Base-by-base conservation (phyloP, 768 basidiomycete species). In the Lactifluus rugatus region DNA sequence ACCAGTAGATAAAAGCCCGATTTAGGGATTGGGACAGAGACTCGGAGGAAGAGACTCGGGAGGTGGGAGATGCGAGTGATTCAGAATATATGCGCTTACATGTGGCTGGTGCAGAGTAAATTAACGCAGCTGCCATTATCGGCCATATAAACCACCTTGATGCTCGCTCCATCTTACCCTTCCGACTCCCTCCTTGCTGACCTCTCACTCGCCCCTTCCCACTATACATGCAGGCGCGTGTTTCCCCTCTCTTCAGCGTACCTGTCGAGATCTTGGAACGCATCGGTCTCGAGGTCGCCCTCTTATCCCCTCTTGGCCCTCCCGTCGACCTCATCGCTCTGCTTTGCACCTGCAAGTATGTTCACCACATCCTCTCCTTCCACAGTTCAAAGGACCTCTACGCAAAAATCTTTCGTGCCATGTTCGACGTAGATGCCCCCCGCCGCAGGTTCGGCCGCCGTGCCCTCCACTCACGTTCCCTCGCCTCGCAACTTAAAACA, bases 371-470 rank as follows among this genome's bases (percentile, higher is more conserved):
- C 0, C 76, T 85, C 62, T 54, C 57, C 9, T 55, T 62, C 0
- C 63, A 69, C 52, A 49, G 49, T 23, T 69, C 72, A 49, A 67
- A 69, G 7, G 57, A 71, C 21, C 77, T 88, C 53, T 80, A 78
- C 61, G 74, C 81, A 0, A 69, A 73, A 32, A 75, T 89, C 7
- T 87, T 81, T 65, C 71, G 72, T 14, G 56, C 67, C 66, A 78
- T 75, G 65, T 88, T 87, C 71, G 85, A 88, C 67, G 51, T 62
- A 2, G 69, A 70, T 25, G 81, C 85, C 0, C 71, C 80, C 44
- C 32, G 60, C 1, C 78, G 87, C 23, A 76, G 88, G 44, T 75
- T 84, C 57, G 68, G 70, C 16, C 71, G 73, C 0, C 67, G 64
- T 64, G 68, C 52, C 64, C 69, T 45, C 74, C 78, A 65, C 66